These are phyloP conservation scores for Pezicula neosporulosa DNA, from an alignment of 2,329 filamentous ascomycete species.

Conservation along the genomic window DNA sequence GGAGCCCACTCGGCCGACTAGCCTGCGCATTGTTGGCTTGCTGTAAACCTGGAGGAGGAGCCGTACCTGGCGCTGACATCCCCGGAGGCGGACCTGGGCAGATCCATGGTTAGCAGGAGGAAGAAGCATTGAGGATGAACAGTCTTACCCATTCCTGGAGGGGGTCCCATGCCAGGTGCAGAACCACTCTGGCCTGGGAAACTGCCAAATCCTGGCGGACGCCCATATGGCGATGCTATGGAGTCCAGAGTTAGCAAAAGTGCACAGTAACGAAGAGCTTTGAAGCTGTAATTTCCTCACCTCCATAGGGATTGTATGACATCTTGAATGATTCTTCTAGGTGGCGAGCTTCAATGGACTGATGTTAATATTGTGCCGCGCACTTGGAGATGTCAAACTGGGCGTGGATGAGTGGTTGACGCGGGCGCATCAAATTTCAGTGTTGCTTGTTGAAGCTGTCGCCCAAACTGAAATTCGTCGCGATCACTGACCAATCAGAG, in stretches of 20 bases:
- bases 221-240: constrained; percentile 54
- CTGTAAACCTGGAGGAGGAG: constrained; percentile 73
- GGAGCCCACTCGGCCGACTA: constrained; percentile 77
- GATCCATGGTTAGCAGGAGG: constrained; percentile 8
- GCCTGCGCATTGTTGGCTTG: constrained; percentile 71
- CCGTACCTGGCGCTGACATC: constrained; percentile 79
- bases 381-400: background rate
- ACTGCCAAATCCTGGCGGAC: constrained; percentile 68
- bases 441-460: background rate
- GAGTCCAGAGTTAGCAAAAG: constrained; percentile 8
- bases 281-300: constrained; percentile 13
- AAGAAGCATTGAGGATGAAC: constrained; percentile 3
- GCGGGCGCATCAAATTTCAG: background rate
- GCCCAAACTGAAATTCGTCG: background rate
- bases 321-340: constrained; percentile 13
- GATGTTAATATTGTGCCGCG: constrained; percentile 1
- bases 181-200: constrained; percentile 57
- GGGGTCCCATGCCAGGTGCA: constrained; percentile 69
- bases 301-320: constrained; percentile 32
- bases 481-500: background rate
- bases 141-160: constrained; percentile 75
- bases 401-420: background rate
- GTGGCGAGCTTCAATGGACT: background rate
- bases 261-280: background rate
- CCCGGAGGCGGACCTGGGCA: constrained; percentile 72